Percentiles rank a stretch among this genome's conserved stretches.
Conservation (phyloP, 2,329 filamentous ascomycete genomes). For the Corynespora cassiicola region DNA sequence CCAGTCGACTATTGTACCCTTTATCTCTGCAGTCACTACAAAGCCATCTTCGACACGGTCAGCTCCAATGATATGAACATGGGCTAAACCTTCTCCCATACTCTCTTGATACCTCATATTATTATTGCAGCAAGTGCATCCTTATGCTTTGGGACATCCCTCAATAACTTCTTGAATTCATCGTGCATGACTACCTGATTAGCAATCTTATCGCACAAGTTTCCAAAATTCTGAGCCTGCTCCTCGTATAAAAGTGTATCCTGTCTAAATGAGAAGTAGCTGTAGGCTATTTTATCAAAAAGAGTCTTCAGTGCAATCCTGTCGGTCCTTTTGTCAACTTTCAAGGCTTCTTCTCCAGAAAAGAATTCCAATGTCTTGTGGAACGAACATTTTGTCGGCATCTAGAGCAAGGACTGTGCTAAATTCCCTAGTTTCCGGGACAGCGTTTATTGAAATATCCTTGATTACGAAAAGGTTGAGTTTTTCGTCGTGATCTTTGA, state of each 20-base stretch:
- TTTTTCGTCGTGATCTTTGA: slow-evolving; percentile 46
- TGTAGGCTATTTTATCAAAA: slow-evolving; percentile 58
- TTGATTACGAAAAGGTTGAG: slow-evolving; percentile 44
- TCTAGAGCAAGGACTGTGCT: slow-evolving; percentile 64
- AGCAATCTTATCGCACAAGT: slow-evolving; percentile 55
- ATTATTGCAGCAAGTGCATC: slow-evolving; percentile 59
- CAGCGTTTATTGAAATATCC: slow-evolving; percentile 1
- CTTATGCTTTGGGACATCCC: slow-evolving; percentile 25
- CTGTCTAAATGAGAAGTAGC: slow-evolving; percentile 63
- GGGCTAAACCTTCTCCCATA: slow-evolving; percentile 64
- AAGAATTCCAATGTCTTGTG: slow-evolving; percentile 57
- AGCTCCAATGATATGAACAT: slow-evolving; percentile 61
- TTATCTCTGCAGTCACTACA: slow-evolving; percentile 60
- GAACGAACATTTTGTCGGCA: slow-evolving; percentile 62
- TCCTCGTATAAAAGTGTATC: slow-evolving; percentile 62
- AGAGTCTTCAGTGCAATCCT: slow-evolving; percentile 48
- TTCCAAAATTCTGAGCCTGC: slow-evolving; percentile 49
- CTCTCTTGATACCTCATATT: slow-evolving; percentile 59
- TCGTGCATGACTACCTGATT: slow-evolving; percentile 50
- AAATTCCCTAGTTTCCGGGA: too few species aligned
- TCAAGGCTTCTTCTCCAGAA: slow-evolving; percentile 54
- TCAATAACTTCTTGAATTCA: slow-evolving; percentile 57
- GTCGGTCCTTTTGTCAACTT: not conserved
- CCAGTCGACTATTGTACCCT: slow-evolving; percentile 54
- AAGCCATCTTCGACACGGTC: slow-evolving; percentile 55